These are phyloP conservation scores for Hysterium pulicare DNA, from an alignment of 2,329 filamentous ascomycete genomes.

Conservation along the genomic window DNA sequence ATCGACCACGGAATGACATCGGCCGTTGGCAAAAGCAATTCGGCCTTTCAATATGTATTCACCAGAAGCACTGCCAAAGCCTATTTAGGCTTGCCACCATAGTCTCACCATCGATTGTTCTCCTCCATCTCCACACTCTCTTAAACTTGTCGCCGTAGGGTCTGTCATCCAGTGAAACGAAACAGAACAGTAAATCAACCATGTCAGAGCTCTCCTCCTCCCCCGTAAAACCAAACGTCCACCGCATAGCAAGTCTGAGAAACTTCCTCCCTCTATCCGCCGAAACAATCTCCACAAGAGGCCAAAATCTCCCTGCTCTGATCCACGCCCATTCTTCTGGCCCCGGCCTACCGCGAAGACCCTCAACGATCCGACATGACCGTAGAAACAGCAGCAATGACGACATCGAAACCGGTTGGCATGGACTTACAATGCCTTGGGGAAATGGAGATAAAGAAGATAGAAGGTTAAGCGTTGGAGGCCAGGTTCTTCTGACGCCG, in stretches of 20 bases:
- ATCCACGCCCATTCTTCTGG: slow-evolving; percentile 7
- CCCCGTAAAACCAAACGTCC: slow-evolving; percentile 15
- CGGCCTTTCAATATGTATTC: no score
- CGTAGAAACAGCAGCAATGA: slow-evolving; percentile 23
- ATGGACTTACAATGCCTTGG: slow-evolving; percentile 29
- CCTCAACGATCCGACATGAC: slow-evolving; percentile 23
- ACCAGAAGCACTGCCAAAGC: no score
- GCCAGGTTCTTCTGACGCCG: slow-evolving; percentile 49
- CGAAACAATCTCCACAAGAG: slow-evolving; percentile 43
- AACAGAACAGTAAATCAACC: no score
- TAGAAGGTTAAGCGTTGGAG: slow-evolving; percentile 42
- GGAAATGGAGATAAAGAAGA: slow-evolving; percentile 31
- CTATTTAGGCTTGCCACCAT: no score
- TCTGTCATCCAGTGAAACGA: no score
- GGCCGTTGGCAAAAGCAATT: no score
- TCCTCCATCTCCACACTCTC: no score
- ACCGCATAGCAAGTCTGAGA: slow-evolving; percentile 34
- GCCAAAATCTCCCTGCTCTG: slow-evolving; percentile 41
- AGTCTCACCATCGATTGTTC: no score
- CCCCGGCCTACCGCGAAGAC: slow-evolving; percentile 21
- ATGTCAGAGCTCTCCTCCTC: not conserved
- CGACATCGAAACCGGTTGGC: slow-evolving; percentile 25
- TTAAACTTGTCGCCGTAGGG: no score
- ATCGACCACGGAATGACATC: no score
- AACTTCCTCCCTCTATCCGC: slow-evolving; percentile 42